Base-by-base conservation (phyloP, 352 stramenopile species). In the Phytophthora pisi region DNA sequence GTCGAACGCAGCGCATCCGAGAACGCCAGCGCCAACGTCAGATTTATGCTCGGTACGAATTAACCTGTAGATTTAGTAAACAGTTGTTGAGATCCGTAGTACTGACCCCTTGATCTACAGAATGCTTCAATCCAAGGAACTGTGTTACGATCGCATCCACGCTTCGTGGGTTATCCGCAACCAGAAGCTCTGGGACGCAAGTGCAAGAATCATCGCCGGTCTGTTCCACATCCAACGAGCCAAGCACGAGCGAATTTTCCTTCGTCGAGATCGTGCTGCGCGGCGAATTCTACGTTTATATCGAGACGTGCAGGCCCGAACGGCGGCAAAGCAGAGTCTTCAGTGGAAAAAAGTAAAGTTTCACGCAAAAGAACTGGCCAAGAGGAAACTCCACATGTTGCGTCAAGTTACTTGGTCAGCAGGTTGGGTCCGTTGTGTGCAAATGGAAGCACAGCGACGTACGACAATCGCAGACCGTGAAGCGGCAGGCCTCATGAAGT, bases 91-190 rank as follows among this genome's bases (percentile, higher is more conserved):
- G 5, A 15, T 26, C 46, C 23, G 8, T 47, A n/a, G 31, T 49
- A 38, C 13, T 45, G 18, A 31, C n/a, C 0, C 7, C 8, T 23
- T 49, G 20, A n/a, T 42, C 1, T 5, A 23, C 31, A 81, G 74
- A 20, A 55, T 78, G 30, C 54, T 78, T 8, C 40, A 70, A 9
- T 85, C 78, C 2, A 73, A 70, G 7, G 78, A 83, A 15, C 51
- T 49, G 1, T 87, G 80, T 30, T 82, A 77, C 30, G 61, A 77
- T 4, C 75, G 80, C 16, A 84, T 89, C 68, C 81, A 81, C 46
- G 51, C 34, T 11, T 57, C 57, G 4, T 74, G 72, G 13, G 49
- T 61, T 15, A 51, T 49, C 26, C 63, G 74, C 0, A 71, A 75
- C 20, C 43, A 63, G 9, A 47, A 68, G 23, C 20, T 61, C 5